Conservation (phyloP, 108 stramenopile species). For the Nannochloropsis oceanica region DNA sequence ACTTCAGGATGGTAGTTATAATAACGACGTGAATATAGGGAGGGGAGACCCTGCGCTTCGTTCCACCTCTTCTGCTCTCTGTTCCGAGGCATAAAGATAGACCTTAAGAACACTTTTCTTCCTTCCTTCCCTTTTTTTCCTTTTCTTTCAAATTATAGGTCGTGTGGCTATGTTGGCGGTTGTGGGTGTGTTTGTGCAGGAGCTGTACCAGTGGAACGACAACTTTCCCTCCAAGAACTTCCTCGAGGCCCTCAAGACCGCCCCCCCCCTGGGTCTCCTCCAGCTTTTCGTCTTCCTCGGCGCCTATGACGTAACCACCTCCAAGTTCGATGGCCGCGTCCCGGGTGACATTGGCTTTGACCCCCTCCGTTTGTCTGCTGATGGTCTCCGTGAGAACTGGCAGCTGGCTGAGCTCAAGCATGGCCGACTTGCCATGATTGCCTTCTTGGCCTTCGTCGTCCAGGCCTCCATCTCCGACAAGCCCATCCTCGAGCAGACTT, state of each 20-base stretch:
- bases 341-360: conserved; percentile 38
- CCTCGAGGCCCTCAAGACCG: conserved; percentile 26
- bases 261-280: conserved; percentile 22
- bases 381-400: conserved; percentile 37
- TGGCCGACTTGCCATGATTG: conserved; percentile 40
- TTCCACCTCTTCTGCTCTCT: too few species aligned
- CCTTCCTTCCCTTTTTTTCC: neutral
- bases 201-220: conserved; percentile 17
- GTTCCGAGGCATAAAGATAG: too few species aligned
- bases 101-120: neutral
- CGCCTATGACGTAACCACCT: conserved; percentile 18
- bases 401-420: conserved; percentile 35
- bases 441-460: conserved; percentile 31
- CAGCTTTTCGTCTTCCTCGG: conserved; percentile 24
- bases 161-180: conserved; percentile 33
- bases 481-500: conserved; percentile 31
- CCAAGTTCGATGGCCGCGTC: conserved; percentile 35
- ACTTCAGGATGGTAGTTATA: too few species aligned
- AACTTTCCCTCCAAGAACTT: conserved; percentile 29
- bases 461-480: conserved; percentile 27
- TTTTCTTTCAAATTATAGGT: neutral
- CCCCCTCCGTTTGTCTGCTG: conserved; percentile 28
- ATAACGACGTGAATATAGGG: too few species aligned
- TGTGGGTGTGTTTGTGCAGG: conserved; percentile 16
- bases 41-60: too few species aligned